Evolutionary conservation across 345 rosid species (phyloP).

Genomic region (Eutrema yunnanense): DNA sequence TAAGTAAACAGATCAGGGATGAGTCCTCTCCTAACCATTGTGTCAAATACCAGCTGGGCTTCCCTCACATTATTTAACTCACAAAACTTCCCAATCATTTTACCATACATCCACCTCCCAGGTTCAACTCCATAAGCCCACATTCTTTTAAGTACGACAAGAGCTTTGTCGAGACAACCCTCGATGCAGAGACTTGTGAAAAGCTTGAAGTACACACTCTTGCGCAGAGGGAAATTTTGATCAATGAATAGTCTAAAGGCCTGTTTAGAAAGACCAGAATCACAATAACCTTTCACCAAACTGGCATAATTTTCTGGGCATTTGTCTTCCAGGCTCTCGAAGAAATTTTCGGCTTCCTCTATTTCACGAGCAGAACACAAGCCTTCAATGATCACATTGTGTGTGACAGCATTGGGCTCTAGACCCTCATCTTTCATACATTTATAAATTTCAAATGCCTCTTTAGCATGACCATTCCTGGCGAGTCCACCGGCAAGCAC

Average conservation of each 20-base stretch:
- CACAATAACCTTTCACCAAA: slow-evolving; percentile 60
- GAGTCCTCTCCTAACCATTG: slow-evolving; percentile 30
- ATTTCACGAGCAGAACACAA: slow-evolving; percentile 59
- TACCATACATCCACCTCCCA: slow-evolving; percentile 37
- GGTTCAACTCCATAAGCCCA: slow-evolving; percentile 35
- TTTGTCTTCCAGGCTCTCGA: slow-evolving; percentile 32
- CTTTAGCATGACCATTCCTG: slow-evolving; percentile 40
- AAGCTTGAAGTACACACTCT: slow-evolving; percentile 45
- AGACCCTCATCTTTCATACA: slow-evolving; percentile 39
- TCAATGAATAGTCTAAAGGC: slow-evolving; percentile 42
- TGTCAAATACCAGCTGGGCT: slow-evolving; percentile 40
- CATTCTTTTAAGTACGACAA: slow-evolving; percentile 38
- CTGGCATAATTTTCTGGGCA: slow-evolving; percentile 39
- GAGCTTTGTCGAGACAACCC: slow-evolving; percentile 38
- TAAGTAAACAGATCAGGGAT: slow-evolving; percentile 47
- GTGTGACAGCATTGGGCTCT: slow-evolving; percentile 40
- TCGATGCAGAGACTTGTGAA: slow-evolving; percentile 39
- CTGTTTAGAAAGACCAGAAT: slow-evolving; percentile 32
- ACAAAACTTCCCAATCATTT: slow-evolving; percentile 44
- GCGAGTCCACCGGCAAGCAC: slow-evolving; percentile 53
- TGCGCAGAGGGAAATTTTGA: slow-evolving; percentile 29
- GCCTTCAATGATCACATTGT: slow-evolving; percentile 60
- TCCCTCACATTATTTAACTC: slow-evolving; percentile 32
- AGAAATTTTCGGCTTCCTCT: slow-evolving; percentile 53
- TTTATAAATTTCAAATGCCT: slow-evolving; percentile 30